phyloP scores from a whole-genome alignment of 345 rosid genomes.

The Corymbia maculata region DNA sequence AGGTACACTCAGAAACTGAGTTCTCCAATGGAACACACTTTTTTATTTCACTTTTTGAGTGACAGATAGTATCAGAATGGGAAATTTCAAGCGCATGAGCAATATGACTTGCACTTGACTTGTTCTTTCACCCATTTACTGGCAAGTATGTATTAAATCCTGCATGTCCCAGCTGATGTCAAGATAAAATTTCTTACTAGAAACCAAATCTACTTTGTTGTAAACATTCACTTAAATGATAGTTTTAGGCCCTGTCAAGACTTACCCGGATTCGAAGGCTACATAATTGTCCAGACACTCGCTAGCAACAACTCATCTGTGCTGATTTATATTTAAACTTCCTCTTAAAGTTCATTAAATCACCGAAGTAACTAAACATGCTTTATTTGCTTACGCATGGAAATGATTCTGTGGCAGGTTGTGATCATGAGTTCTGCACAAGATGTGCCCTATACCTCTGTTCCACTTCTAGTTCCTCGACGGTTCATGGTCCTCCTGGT shows the following conservation, averaged over 20 bases:
- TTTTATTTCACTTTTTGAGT: background rate
- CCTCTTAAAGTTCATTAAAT: background rate
- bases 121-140: background rate
- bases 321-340: background rate
- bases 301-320: background rate
- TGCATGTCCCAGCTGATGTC: background rate
- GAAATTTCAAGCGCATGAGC: background rate
- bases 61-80: background rate
- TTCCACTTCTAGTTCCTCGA: slow-evolving; percentile 47
- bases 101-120: background rate
- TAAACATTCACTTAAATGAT: background rate
- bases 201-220: background rate
- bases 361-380: background rate
- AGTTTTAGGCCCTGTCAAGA: background rate
- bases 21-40: background rate
- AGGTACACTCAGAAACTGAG: slow-evolving; percentile 25
- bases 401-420: slow-evolving; percentile 37
- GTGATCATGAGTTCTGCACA: slow-evolving; percentile 85
- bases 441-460: slow-evolving; percentile 83
- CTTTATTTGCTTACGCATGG: background rate
- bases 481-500: slow-evolving; percentile 44
- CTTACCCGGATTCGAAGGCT: background rate
- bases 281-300: background rate
- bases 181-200: background rate
- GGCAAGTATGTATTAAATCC: background rate